Evolutionary conservation across 805 yeast genomes (phyloP).

Genomic region (Cyberlindnera veronae): DNA sequence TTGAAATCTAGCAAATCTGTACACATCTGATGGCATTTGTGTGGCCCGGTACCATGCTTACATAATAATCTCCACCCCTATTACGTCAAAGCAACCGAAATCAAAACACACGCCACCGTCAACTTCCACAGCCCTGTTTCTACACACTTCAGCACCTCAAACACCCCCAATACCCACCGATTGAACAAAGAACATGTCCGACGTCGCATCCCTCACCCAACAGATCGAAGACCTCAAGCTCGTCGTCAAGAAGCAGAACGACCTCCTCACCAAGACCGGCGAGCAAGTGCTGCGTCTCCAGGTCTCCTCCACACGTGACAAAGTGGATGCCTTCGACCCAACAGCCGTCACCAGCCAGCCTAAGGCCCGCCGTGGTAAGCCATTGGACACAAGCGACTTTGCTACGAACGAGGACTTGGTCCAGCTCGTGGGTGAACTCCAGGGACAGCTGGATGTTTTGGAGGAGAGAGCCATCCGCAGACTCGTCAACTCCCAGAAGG

Average conservation of each 20-base stretch:
- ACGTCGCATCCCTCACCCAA: slow-evolving; percentile 14
- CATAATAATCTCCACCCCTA: too few species aligned
- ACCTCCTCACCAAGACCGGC: slow-evolving; percentile 71
- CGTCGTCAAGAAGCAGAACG: slow-evolving; percentile 60
- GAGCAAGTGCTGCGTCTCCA: slow-evolving; percentile 71
- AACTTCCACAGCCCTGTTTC: not conserved
- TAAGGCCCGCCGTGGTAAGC: slow-evolving; percentile 11
- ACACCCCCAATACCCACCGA: not conserved
- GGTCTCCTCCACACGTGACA: slow-evolving; percentile 47
- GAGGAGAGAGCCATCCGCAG: slow-evolving; percentile 79
- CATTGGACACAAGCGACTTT: slow-evolving; percentile 48
- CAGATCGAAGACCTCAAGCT: slow-evolving; percentile 50
- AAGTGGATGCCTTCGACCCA: slow-evolving; percentile 30
- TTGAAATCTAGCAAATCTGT: too few species aligned
- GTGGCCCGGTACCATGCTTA: too few species aligned
- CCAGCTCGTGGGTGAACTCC: slow-evolving; percentile 84
- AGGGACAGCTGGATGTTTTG: slow-evolving; percentile 74
- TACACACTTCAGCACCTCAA: not conserved
- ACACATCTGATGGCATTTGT: too few species aligned
- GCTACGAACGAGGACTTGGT: slow-evolving; percentile 82
- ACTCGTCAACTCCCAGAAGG: slow-evolving; percentile 56
- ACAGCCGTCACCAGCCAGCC: slow-evolving; percentile 9
- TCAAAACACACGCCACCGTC: not conserved
- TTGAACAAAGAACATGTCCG: slow-evolving; percentile 7
- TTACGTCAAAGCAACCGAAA: not conserved